Base-by-base conservation (phyloP, 2,329 filamentous ascomycete species). In the Trichothecium roseum region DNA sequence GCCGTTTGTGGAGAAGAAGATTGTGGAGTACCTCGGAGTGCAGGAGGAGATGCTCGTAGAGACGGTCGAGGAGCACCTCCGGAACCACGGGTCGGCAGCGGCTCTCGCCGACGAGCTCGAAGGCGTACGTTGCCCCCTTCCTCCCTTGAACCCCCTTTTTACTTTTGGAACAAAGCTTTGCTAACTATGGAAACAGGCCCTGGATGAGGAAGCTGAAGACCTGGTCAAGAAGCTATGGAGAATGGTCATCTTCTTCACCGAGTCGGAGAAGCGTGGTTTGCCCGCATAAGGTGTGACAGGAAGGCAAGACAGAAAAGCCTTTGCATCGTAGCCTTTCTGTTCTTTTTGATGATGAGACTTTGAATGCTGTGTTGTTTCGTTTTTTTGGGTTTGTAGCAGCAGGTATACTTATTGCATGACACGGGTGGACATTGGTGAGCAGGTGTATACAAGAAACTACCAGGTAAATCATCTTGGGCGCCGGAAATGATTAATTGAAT, bases 1-100 rank as follows among this genome's bases (percentile, higher is more conserved):
- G 51, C 88, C 89, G 20, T 98, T 95, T 62, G 85, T 96, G 38
- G 87, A 94, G 66, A 94, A 94, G 73, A 98, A 96, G 71, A 85
- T 96, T 47, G 81, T 98, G 41, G 91, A 98, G 59, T 93, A 91
- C 49, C 72, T 98, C 33, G 93, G 93, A 40, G 84, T 98, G 39
- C 87, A 96, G 60, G 91, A 98, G 57, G 85, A 96, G 61, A 80
- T 95, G 63, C 67, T 98, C 32, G 87, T 98, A 22, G 88, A 94
- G 53, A 81, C 91, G 30, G 86, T 96, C 28, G 81, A 95, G 53
- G 82, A 87, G 50, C 86, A 94, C 58, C 64, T 98, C 42, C 74
- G 81, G 44, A 79, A 78, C 48, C 78, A 81, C 47, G 79, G 78
- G 18, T 72, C 71, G 42, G 84, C 91, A n/a, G 72, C 78, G 41